A percentile compares a stretch with the other conserved stretches of the same genome.
Conservation (phyloP, 192 early-diverging fungal species). For the Coemansia sp. region DNA sequence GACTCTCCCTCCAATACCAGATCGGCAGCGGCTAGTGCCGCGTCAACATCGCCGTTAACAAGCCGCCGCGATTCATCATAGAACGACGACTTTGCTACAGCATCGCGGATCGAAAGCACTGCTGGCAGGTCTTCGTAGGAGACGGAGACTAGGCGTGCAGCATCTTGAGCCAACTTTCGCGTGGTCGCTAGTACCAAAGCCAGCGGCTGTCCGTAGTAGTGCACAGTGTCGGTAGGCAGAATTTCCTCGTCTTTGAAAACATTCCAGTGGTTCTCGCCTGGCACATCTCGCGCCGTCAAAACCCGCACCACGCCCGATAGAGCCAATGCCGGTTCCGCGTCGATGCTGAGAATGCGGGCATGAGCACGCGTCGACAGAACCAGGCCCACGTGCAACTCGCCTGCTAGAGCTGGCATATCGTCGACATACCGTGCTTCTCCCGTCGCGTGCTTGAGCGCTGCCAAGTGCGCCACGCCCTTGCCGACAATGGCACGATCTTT, state of each 20-base stretch:
- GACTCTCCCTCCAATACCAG: constrained; percentile 61
- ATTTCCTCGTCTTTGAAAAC: constrained; percentile 77
- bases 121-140: constrained; percentile 73
- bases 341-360: constrained; percentile 67
- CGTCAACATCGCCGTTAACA: constrained; percentile 66
- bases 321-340: constrained; percentile 63
- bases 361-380: constrained; percentile 70
- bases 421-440: constrained; percentile 84
- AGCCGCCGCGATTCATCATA: constrained; percentile 61
- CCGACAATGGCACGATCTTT: constrained; percentile 60
- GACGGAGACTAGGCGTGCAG: constrained; percentile 70
- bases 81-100: constrained; percentile 67
- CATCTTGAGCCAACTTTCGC: constrained; percentile 67
- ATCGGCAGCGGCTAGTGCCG: constrained; percentile 57
- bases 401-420: constrained; percentile 73
- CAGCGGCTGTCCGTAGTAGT: constrained; percentile 74
- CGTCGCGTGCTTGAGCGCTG: constrained; percentile 82
- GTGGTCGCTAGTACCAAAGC: constrained; percentile 79
- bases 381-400: constrained; percentile 71
- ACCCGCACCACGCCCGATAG: constrained; percentile 68
- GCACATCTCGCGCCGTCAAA: constrained; percentile 71
- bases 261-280: constrained; percentile 62
- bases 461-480: constrained; percentile 68
- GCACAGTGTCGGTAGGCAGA: constrained; percentile 71
- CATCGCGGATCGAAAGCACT: constrained; percentile 79